Evolutionary conservation across 495 filamentous ascomycete genomes (phyloP).

Genomic region (Neurospora intermedia): DNA sequence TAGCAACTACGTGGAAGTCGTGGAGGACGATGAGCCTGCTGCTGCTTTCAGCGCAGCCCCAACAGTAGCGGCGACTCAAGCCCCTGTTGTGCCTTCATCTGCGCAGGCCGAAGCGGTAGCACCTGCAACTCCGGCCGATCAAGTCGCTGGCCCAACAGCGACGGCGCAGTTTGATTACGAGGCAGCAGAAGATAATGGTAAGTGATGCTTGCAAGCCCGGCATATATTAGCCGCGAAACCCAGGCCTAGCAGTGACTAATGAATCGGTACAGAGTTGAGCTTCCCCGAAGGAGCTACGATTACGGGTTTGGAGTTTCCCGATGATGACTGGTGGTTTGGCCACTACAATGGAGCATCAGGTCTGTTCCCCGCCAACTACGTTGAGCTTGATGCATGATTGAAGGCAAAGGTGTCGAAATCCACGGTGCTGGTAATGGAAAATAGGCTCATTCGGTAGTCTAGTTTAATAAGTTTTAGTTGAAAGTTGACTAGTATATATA

Average conservation of each 20-base stretch:
- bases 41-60: conserved; percentile 17
- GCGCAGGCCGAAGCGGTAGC: conserved; percentile 10
- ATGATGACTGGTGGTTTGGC: conserved; percentile 98
- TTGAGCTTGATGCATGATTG: conserved; percentile 47
- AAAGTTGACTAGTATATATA: background rate
- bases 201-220: conserved; percentile 3
- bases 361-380: conserved; percentile 87
- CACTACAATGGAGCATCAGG: conserved; percentile 68
- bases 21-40: conserved; percentile 43
- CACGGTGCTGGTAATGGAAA: background rate
- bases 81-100: conserved; percentile 24
- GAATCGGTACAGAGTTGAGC: conserved; percentile 49
- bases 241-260: conserved; percentile 9
- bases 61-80: conserved; percentile 15
- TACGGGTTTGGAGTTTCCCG: conserved; percentile 69
- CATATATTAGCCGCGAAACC: background rate
- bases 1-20: conserved; percentile 88
- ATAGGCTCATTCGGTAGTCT: background rate
- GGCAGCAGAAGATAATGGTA: conserved; percentile 88
- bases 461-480: background rate
- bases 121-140: conserved; percentile 19
- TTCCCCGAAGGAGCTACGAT: conserved; percentile 87
- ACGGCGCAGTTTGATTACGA: conserved; percentile 93
- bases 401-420: conserved; percentile 2
- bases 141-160: conserved; percentile 49